A percentile compares a stretch with the other conserved stretches of the same genome.
phyloP scores from a whole-genome alignment of 2,329 filamentous ascomycete genomes.

The Fusarium sarcochroum region DNA sequence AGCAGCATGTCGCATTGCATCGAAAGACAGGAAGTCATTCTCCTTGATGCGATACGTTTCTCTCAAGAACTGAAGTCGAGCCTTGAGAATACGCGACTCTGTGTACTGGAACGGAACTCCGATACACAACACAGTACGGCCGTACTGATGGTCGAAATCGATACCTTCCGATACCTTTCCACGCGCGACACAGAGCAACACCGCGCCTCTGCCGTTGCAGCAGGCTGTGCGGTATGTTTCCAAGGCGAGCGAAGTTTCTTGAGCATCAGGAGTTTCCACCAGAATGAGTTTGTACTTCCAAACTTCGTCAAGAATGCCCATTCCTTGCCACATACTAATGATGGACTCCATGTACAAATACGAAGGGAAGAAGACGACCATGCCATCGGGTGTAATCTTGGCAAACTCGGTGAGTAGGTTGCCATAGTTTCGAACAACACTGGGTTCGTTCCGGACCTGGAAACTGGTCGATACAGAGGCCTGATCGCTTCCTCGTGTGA shows the following conservation, averaged over 20 bases:
- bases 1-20: constrained; percentile 98
- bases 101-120: constrained; percentile 99
- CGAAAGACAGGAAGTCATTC: constrained; percentile 98
- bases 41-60: constrained; percentile 98
- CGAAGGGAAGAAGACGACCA: constrained; percentile 99
- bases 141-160: constrained; percentile 99
- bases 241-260: constrained; percentile 94
- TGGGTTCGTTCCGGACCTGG: constrained; percentile 94
- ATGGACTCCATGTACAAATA: constrained; percentile 99
- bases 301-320: constrained; percentile 96
- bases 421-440: constrained; percentile 97
- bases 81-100: constrained; percentile 96
- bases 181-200: constrained; percentile 93
- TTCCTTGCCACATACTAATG: constrained; percentile 99
- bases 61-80: constrained; percentile 92
- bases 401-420: constrained; percentile 94
- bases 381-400: constrained; percentile 94
- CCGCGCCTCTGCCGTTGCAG: constrained; percentile 94
- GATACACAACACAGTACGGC: constrained; percentile 94
- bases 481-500: constrained; percentile 95
- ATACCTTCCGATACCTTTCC: constrained; percentile 98
- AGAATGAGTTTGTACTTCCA: constrained; percentile 99
- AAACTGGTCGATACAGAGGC: constrained; percentile 94
- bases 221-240: constrained; percentile 98
- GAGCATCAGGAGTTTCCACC: constrained; percentile 96